phyloP scores from a whole-genome alignment of 2,329 filamentous ascomycete species.

The Xylariaceae sp. region DNA sequence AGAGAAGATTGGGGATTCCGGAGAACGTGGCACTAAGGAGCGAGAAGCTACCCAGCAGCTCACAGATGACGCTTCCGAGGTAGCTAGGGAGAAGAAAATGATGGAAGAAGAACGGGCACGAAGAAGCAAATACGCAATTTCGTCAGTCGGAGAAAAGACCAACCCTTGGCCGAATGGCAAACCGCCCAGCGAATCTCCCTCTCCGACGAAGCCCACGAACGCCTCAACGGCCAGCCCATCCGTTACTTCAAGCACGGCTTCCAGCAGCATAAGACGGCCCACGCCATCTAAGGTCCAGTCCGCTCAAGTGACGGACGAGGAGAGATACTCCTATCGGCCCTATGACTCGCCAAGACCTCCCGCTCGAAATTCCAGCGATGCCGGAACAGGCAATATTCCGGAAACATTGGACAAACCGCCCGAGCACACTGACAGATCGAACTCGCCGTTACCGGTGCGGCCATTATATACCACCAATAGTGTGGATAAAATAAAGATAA shows the following conservation, averaged over 20 bases:
- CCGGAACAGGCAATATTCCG: constrained; percentile 53
- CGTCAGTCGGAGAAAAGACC: constrained; percentile 61
- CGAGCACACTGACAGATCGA: constrained; percentile 75
- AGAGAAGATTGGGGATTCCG: constrained; percentile 27
- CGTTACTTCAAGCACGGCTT: constrained; percentile 13
- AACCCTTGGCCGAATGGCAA: constrained; percentile 64
- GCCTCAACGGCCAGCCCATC: constrained; percentile 22
- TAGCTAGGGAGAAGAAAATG: constrained; percentile 24
- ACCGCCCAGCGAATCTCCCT: constrained; percentile 39
- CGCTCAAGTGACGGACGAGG: constrained; percentile 57
- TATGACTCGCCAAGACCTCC: constrained; percentile 64
- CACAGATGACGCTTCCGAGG: constrained; percentile 21
- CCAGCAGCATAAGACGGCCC: constrained; percentile 25
- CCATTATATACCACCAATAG: constrained; percentile 81
- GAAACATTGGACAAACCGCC: constrained; percentile 84
- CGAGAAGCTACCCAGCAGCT: constrained; percentile 10
- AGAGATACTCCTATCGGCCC: constrained; percentile 67
- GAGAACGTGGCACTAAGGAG: constrained; percentile 14
- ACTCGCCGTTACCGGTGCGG: constrained; percentile 72
- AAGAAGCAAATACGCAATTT: constrained; percentile 56
- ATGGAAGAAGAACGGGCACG: constrained; percentile 35
- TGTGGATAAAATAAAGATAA: constrained; percentile 93
- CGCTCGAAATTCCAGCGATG: constrained; percentile 59
- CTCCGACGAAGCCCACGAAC: constrained; percentile 27
- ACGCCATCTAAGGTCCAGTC: constrained; percentile 47